Conservation (phyloP, 805 yeast species). For the Candida piceae region DNA sequence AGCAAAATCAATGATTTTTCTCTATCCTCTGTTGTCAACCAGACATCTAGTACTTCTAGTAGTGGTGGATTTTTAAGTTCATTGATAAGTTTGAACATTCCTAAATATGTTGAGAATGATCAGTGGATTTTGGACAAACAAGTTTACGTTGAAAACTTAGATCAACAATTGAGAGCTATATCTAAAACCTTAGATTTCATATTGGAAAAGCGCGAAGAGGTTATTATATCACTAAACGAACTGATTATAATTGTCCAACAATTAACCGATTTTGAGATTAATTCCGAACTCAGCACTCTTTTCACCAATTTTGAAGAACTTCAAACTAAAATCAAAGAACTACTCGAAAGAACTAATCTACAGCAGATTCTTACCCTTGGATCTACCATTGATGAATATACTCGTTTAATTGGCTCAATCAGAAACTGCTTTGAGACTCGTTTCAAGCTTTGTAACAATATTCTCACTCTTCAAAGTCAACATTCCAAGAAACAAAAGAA, state of each 20-base stretch:
- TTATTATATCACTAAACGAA: conserved; percentile 65
- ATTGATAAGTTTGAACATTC: conserved; percentile 55
- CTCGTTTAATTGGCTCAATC: conserved; percentile 70
- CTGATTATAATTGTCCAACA: conserved; percentile 47
- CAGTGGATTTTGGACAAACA: conserved; percentile 69
- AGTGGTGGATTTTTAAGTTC: conserved; percentile 64
- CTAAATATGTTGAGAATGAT: conserved; percentile 72
- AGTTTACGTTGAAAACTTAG: conserved; percentile 64
- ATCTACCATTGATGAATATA: conserved; percentile 81
- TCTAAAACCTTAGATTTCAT: conserved; percentile 69
- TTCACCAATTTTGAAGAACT: conserved; percentile 67
- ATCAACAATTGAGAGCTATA: conserved; percentile 64
- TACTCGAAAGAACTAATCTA: conserved; percentile 69
- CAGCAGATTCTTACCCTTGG: conserved; percentile 87
- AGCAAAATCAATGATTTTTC: conserved; percentile 21
- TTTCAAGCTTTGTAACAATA: conserved; percentile 45
- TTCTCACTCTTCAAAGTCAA: conserved; percentile 40
- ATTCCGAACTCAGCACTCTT: conserved; percentile 57
- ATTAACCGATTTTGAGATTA: conserved; percentile 70
- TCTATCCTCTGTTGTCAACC: conserved; percentile 23
- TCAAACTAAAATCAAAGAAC: conserved; percentile 64
- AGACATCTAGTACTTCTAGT: conserved; percentile 15
- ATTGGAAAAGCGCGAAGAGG: conserved; percentile 69
- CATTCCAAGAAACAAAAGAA: conserved; percentile 42
- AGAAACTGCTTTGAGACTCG: conserved; percentile 72